Conservation (phyloP, 495 filamentous ascomycete genomes). For the Penicillium herquei region DNA sequence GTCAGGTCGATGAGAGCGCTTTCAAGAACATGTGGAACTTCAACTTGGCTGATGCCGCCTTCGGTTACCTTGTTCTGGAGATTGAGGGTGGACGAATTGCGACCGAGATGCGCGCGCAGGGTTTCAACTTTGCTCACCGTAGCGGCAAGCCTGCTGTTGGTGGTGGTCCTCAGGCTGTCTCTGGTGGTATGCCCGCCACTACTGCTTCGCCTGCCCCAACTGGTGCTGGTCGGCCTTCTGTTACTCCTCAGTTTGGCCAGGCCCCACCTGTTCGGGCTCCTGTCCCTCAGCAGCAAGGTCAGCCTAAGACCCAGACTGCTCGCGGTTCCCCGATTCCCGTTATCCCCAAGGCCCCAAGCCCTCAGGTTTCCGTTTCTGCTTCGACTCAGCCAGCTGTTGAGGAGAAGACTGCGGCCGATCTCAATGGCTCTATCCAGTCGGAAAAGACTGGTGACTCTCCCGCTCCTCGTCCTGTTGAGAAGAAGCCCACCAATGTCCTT, state of each 20-base stretch:
- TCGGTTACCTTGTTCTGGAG: conserved; percentile 92
- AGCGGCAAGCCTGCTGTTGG: conserved; percentile 46
- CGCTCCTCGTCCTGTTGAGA: conserved; percentile 35
- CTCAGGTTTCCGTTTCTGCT: conserved; percentile 43
- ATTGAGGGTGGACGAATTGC: conserved; percentile 92
- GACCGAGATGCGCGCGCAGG: conserved; percentile 97
- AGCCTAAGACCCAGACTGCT: conserved; percentile 36
- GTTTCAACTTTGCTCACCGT: conserved; percentile 98
- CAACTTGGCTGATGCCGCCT: conserved; percentile 96
- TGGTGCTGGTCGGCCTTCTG: conserved; percentile 23
- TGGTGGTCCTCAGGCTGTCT: conserved; percentile 39
- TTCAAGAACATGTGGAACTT: conserved; percentile 99
- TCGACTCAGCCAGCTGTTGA: conserved; percentile 35
- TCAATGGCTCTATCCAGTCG: conserved; percentile 36
- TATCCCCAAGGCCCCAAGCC: conserved; percentile 55
- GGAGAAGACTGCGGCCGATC: conserved; percentile 35
- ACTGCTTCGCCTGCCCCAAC: conserved; percentile 43
- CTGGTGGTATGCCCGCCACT: conserved; percentile 32
- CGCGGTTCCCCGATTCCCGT: conserved; percentile 51
- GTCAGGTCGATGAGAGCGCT: conserved; percentile 95
- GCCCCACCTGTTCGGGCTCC: conserved; percentile 32
- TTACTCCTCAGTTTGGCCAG: conserved; percentile 45
- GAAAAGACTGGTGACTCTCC: conserved; percentile 42
- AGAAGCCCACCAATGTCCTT: conserved; percentile 69
- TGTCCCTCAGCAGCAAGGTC: conserved; percentile 36